Evolutionary conservation across 306 rosid genomes (phyloP).

Genomic region (Cicer judaicum): DNA sequence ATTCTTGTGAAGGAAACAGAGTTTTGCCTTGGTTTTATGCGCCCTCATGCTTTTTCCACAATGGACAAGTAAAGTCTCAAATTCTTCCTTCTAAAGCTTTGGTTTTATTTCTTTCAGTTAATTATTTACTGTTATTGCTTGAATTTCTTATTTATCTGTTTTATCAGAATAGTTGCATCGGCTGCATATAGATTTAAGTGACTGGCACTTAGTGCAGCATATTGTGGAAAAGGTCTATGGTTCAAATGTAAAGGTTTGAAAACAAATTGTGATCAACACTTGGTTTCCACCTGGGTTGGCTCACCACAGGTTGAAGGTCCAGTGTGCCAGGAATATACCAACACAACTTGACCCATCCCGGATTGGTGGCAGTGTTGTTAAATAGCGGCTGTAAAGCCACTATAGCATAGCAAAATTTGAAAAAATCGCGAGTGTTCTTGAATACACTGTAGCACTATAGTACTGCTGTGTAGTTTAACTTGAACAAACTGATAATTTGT

Average conservation of each 20-base stretch:
- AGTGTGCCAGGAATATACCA: not conserved
- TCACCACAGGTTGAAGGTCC: not conserved
- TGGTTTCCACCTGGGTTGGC: not conserved
- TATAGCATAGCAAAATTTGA: too few relatives aligned
- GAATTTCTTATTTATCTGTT: slow-evolving; percentile 17
- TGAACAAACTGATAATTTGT: too few relatives aligned
- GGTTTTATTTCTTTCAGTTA: not conserved
- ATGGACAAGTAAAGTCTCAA: slow-evolving; percentile 61
- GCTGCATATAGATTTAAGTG: slow-evolving; percentile 12
- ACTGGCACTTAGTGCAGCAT: not conserved
- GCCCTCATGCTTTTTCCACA: slow-evolving; percentile 59
- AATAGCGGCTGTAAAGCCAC: too few relatives aligned
- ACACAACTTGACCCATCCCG: not conserved
- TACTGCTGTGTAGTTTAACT: too few relatives aligned
- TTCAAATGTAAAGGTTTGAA: not conserved
- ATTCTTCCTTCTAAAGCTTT: not conserved
- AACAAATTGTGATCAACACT: not conserved
- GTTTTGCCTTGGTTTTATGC: slow-evolving; percentile 55
- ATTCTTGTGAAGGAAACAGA: slow-evolving; percentile 54
- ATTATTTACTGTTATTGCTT: slow-evolving; percentile 25
- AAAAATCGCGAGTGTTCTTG: too few relatives aligned
- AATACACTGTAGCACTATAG: too few relatives aligned
- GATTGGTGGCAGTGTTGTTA: not conserved
- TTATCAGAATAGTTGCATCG: not conserved
- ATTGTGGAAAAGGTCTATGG: slow-evolving; percentile 10